Evolutionary conservation across 169 alveolate genomes (phyloP).

Genomic region (Eimeria tenella): DNA sequence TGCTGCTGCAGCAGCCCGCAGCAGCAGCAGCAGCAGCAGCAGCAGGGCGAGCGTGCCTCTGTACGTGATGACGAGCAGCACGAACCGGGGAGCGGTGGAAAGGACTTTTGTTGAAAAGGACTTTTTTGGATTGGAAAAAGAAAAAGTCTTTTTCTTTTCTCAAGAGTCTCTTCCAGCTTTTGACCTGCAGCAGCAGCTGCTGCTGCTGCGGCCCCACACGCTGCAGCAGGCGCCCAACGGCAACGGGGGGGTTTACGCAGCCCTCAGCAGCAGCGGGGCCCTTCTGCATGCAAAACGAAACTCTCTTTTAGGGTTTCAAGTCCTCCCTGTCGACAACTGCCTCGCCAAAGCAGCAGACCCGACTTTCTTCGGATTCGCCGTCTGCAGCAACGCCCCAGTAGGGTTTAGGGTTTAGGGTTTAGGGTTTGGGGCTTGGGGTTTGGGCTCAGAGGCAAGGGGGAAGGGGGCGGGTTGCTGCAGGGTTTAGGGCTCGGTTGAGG

Average conservation of each 20-base stretch:
- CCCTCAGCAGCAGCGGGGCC: slow-evolving; percentile 4
- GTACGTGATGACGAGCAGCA: slow-evolving; percentile 52
- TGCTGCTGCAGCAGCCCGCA: slow-evolving; percentile 30
- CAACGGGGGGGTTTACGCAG: slow-evolving; percentile 50
- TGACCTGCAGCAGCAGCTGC: background rate
- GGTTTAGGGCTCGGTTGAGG: too few relatives aligned
- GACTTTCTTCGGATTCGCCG: slow-evolving; percentile 39
- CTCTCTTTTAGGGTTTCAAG: slow-evolving; percentile 3
- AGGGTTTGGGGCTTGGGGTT: too few relatives aligned
- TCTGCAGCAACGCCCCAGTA: background rate
- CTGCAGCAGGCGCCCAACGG: slow-evolving; percentile 43
- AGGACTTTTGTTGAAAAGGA: background rate
- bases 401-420: too few relatives aligned
- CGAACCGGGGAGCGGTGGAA: slow-evolving; percentile 1
- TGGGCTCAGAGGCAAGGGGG: too few relatives aligned
- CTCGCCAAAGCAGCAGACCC: slow-evolving; percentile 58
- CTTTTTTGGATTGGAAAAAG: background rate
- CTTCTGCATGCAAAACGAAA: background rate
- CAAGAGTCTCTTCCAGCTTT: slow-evolving; percentile 35
- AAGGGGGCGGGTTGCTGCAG: too few relatives aligned
- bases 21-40: slow-evolving; percentile 18
- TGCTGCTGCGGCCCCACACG: slow-evolving; percentile 1
- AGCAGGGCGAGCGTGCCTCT: background rate
- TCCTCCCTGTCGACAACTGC: slow-evolving; percentile 24
- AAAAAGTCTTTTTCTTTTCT: background rate